Evolutionary conservation across 345 rosid genomes (phyloP), one percentile per base, ranked within the genome.

Genomic region (Populus deltoides): DNA sequence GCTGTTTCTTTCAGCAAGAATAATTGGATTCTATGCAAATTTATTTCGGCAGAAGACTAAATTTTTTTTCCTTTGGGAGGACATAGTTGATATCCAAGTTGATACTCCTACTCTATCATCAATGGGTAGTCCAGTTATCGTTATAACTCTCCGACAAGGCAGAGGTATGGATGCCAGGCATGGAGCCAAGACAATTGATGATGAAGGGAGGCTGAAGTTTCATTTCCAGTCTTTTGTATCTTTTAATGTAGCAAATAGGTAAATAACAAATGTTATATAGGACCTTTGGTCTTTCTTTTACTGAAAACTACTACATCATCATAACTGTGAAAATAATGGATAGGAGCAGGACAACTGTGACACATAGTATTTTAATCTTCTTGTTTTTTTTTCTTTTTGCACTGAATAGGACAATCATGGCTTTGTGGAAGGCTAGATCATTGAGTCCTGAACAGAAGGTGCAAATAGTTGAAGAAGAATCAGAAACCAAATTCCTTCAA

Each of bases 11-110:
- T 96, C 99, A 22, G 90, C 98, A 71, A 89, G 98, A 84, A 91
- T 92, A 66, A 91, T 96, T 84, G 99, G 99, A 71, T 96, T 92
- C 83, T 87, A 91, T 77, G 89, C 99, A 74, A 96, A 94, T 80
- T 84, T 96, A 81, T 96, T 96, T 82, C 94, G 99, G 53, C 96
- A 82, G 76, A 93, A 87, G 88, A 96, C 98, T 74, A 96, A 90
- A 71, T 96, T 96, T 80, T 96, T 92, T 85, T 93, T 96, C 85
- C 92, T 96, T 68, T 96, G 99, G 99, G 97, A 92, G 86, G 98
- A 95, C 85, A 90, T 93, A 35, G 99, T 93, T 75, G 97, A 90
- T 33, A 91, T 96, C 81, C 90, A 90, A 86, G 87, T 93, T 75
- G 81, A 84, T 38, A 73, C 99, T 81, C 97, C 98, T 12, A 87